Evolutionary conservation across 2,329 filamentous ascomycete species (phyloP).

Genomic region (Trichoderma cornu-damae): DNA sequence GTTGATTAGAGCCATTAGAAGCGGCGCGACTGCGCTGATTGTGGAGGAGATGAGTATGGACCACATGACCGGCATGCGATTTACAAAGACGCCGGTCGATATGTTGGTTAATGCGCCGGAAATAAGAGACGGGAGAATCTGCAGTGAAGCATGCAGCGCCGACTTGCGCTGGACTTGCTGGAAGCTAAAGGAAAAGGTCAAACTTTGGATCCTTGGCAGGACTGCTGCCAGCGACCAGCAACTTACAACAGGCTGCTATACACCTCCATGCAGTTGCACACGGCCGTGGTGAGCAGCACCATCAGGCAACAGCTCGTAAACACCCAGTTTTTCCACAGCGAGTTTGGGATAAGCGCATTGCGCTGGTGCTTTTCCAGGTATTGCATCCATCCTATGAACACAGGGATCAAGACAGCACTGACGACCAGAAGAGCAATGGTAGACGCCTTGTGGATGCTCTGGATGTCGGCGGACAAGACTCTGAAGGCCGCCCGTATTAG

Average conservation of each 20-base stretch:
- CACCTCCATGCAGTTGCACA: conserved; percentile 43
- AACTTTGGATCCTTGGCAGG: not conserved
- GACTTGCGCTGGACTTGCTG: conserved; percentile 45
- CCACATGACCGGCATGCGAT: conserved; percentile 38
- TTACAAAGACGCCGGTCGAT: conserved; percentile 41
- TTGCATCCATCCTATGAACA: conserved; percentile 52
- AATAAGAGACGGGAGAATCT: conserved; percentile 42
- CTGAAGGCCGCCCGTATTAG: not conserved
- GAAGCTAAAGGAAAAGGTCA: conserved; percentile 35
- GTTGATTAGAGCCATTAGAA: conserved; percentile 51
- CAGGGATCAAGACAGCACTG: conserved; percentile 39
- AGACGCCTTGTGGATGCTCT: conserved; percentile 38
- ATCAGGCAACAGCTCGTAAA: conserved; percentile 53
- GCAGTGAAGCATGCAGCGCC: conserved; percentile 42
- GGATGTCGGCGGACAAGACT: conserved; percentile 34
- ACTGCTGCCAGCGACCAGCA: not conserved
- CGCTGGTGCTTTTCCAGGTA: conserved; percentile 40
- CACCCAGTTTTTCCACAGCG: conserved; percentile 52
- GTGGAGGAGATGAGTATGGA: conserved; percentile 38
- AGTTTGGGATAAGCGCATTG: conserved; percentile 57
- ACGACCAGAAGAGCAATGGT: conserved; percentile 45
- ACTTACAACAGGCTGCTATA: conserved; percentile 46
- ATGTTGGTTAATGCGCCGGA: conserved; percentile 42
- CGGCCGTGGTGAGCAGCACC: conserved; percentile 42
- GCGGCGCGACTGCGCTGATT: conserved; percentile 41